Evolutionary conservation across 176 grass and related monocot genomes (phyloP), one percentile per base, ranked within the genome.

Genomic region (Dendrocalamus sinicus): DNA sequence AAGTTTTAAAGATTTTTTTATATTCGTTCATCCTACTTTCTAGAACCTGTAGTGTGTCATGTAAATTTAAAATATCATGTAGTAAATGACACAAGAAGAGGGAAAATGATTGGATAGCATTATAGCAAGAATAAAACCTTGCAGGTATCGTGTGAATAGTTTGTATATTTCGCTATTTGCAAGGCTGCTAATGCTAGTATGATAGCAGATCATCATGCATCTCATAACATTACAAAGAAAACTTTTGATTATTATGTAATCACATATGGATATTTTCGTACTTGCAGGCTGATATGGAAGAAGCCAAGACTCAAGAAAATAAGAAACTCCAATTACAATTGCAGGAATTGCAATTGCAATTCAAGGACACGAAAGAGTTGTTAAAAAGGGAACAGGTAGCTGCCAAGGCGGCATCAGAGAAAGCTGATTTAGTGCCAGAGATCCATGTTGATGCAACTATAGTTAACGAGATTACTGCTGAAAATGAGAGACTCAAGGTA

Each of bases 401-500:
- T 84, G 40, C 80, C 47, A 95, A 92, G 83, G 78, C n/a, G 61
- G 81, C 78, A 83, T 63, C 86, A 75, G 96, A 95, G 75, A 94
- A 91, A 85, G 75, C 70, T 89, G 35, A 67, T 81, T 47, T 89
- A 66, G 51, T 88, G 82, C 90, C 88, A 75, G 91, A 91, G 77
- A 89, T 92, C 39, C 86, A 51, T 92, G 71, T 81, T 78, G 91
- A 98, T 94, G 87, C 78, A 84, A 57, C 88, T 86, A 75, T 60
- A 43, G 78, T 88, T 40, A 83, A 89, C 85, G 88, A 92, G 53
- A 84, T 95, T 83, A 94, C 90, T 84, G 75, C 88, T 82, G 91
- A 98, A 89, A 98, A 95, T 73, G 81, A 91, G 60, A 91, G 76
- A 74, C 90, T 98, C 40, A 92, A 98, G 96, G 96, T 98, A 83